A percentile compares a stretch with the other conserved stretches of the same genome.
These are phyloP conservation scores for Akanthomyces lecanii DNA, from an alignment of 2,329 filamentous ascomycete genomes.

Conservation along the genomic window DNA sequence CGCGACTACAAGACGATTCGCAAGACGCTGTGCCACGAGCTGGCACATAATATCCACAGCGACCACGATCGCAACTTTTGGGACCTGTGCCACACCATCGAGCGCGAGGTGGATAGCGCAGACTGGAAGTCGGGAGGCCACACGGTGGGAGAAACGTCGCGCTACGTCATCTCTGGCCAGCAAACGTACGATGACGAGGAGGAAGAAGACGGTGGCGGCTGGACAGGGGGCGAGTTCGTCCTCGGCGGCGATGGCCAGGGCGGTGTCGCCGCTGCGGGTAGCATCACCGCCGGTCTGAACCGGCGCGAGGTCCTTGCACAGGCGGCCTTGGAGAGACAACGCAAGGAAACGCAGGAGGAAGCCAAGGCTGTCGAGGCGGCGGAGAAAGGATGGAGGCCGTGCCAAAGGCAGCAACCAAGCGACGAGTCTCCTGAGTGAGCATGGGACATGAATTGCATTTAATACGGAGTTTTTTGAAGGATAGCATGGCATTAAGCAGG, in stretches of 20 bases:
- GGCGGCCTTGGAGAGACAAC: constrained; percentile 34
- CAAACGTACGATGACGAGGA: constrained; percentile 41
- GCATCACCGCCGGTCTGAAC: constrained; percentile 47
- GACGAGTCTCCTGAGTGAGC: constrained; percentile 2
- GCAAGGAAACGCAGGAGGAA: constrained; percentile 31
- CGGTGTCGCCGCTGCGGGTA: constrained; percentile 42
- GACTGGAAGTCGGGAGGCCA: constrained; percentile 74
- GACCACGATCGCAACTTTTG: constrained; percentile 86
- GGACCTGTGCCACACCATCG: constrained; percentile 81
- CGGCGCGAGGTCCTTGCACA: constrained; percentile 70
- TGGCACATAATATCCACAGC: constrained; percentile 85
- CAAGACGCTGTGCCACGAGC: constrained; percentile 89
- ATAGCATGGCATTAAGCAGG: constrained; percentile 1
- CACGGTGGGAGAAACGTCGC: constrained; percentile 60
- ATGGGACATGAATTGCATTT: neutral
- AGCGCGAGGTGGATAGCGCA: constrained; percentile 74
- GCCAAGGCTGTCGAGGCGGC: constrained; percentile 28
- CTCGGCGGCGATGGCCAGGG: constrained; percentile 56
- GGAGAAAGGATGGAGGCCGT: constrained; percentile 29
- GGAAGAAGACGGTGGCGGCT: constrained; percentile 62
- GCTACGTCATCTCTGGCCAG: constrained; percentile 49
- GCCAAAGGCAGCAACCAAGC: constrained; percentile 24
- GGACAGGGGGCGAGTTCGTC: constrained; percentile 75
- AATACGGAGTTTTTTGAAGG: neutral
- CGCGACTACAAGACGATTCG: constrained; percentile 88